These are phyloP conservation scores for Cicer yamashitae DNA, from an alignment of 306 rosid genomes.

Conservation along the genomic window DNA sequence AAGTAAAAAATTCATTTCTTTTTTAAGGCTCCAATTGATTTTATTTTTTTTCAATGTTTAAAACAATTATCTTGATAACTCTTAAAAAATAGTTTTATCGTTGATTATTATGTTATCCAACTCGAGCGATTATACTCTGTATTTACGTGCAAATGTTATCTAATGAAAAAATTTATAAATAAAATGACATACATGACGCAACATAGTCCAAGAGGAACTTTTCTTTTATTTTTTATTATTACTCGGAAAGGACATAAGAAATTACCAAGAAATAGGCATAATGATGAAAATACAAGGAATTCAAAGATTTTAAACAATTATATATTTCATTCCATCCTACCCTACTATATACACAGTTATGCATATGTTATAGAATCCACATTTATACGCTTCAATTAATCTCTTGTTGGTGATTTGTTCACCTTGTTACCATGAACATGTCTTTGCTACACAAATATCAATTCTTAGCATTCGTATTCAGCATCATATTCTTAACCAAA, in stretches of 20 bases:
- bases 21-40: too few species aligned
- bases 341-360: background rate
- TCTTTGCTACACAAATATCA: constrained; percentile 5
- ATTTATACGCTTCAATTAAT: constrained; percentile 22
- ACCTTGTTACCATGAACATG: background rate
- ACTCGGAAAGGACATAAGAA: background rate
- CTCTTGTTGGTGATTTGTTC: background rate
- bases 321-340: background rate
- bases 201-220: background rate
- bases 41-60: too few species aligned
- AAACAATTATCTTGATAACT: too few species aligned
- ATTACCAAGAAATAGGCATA: background rate
- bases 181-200: too few species aligned
- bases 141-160: too few species aligned
- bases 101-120: too few species aligned
- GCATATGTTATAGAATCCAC: background rate
- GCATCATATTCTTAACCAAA: constrained; percentile 17
- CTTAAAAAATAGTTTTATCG: too few species aligned
- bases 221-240: background rate
- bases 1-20: too few species aligned
- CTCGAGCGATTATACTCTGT: too few species aligned
- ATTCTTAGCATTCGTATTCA: constrained; percentile 31
- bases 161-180: too few species aligned
- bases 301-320: background rate
- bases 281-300: background rate